Evolutionary conservation across 768 basidiomycete species (phyloP).

Genomic region (Suillus cothurnatus): DNA sequence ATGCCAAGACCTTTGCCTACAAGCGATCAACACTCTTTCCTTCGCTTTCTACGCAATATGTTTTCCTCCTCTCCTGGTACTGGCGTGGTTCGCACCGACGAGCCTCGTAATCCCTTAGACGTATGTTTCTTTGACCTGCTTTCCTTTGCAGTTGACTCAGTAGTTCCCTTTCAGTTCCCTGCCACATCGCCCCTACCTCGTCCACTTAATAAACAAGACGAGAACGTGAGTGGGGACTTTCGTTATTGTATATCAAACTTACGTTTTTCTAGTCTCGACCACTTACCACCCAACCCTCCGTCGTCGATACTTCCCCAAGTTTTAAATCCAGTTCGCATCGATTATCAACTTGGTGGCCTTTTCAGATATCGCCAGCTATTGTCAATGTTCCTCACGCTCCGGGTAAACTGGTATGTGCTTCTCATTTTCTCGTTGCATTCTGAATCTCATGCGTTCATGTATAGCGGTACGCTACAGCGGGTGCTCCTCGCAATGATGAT

Average conservation of each 20-base stretch:
- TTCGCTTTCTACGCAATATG: not conserved
- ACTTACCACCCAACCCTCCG: not conserved
- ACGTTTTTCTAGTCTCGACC: not conserved
- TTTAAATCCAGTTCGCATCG: not conserved
- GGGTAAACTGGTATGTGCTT: not conserved
- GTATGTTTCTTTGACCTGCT: not conserved
- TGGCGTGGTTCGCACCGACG: not conserved
- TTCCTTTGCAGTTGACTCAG: not conserved
- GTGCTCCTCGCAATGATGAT: not conserved
- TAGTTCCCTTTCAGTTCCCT: not conserved
- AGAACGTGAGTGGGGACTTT: not conserved
- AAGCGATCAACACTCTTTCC: no score
- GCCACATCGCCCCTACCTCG: not conserved
- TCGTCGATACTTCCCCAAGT: not conserved
- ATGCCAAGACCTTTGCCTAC: no score
- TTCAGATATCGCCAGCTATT: not conserved
- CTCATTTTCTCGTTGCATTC: not conserved
- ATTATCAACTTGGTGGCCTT: not conserved
- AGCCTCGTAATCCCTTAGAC: not conserved
- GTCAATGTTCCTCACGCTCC: not conserved
- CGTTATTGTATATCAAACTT: not conserved
- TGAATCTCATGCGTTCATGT: not conserved
- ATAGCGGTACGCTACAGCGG: not conserved
- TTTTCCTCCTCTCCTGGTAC: not conserved
- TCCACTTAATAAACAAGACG: not conserved